Conservation (phyloP, 805 yeast species). For the Lachancea waltii region DNA sequence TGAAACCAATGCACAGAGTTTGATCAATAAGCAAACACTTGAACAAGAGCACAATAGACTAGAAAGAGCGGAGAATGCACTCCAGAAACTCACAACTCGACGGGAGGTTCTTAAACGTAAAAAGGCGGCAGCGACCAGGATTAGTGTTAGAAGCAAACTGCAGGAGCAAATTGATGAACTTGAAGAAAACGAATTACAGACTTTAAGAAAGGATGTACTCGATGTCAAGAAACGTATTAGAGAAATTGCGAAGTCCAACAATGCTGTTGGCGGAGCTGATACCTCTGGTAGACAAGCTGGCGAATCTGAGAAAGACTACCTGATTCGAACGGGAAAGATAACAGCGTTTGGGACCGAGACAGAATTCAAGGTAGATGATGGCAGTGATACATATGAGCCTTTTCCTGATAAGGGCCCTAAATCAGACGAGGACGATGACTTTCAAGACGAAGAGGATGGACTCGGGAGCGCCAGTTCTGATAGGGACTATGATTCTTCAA, state of each 20-base stretch:
- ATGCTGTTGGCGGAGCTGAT: conserved; percentile 13
- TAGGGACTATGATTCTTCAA: conserved; percentile 6
- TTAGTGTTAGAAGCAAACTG: conserved; percentile 55
- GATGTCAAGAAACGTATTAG: conserved; percentile 51
- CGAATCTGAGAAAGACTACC: conserved; percentile 74
- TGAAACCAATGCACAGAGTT: conserved; percentile 60
- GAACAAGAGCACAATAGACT: conserved; percentile 73
- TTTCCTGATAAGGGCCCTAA: conserved; percentile 5
- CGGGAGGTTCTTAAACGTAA: conserved; percentile 43
- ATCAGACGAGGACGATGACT: conserved; percentile 10
- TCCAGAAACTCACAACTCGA: conserved; percentile 39
- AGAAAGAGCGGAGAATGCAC: conserved; percentile 52
- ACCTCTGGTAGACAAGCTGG: conserved; percentile 45
- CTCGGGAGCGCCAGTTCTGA: conserved; percentile 20
- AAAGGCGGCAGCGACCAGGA: conserved; percentile 49
- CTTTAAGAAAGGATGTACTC: conserved; percentile 50
- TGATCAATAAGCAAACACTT: conserved; percentile 52
- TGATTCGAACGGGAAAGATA: conserved; percentile 83
- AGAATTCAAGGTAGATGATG: conserved; percentile 39
- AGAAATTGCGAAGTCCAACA: conserved; percentile 19
- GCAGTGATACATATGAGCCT: conserved; percentile 11
- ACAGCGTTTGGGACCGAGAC: conserved; percentile 82
- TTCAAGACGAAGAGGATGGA: conserved; percentile 20
- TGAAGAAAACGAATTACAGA: conserved; percentile 44
- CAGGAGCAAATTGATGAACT: conserved; percentile 49